These are phyloP conservation scores for Cinnamomum micranthum DNA, from an alignment of 164 flowering plant species.

Conservation along the genomic window DNA sequence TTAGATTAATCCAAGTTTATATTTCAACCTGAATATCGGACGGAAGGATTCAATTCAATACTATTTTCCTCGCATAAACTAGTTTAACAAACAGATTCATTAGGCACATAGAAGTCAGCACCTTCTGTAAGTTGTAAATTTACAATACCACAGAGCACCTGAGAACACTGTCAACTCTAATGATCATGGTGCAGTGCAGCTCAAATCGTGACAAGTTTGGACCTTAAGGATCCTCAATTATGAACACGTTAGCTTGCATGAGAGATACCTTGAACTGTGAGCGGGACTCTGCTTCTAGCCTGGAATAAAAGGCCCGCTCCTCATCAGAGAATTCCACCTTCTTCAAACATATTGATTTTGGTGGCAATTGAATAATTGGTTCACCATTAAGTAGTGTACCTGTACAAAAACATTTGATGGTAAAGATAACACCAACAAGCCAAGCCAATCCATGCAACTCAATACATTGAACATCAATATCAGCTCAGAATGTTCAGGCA, in stretches of 20 bases:
- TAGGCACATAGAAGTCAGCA: background rate
- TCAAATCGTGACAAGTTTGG: background rate
- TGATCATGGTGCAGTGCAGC: background rate
- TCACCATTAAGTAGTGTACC: constrained; percentile 74
- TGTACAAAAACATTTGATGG: constrained; percentile 18
- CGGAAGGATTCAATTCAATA: background rate
- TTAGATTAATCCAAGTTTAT: background rate
- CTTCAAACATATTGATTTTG: constrained; percentile 51
- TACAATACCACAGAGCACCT: no score
- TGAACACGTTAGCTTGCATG: background rate
- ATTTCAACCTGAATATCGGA: background rate
- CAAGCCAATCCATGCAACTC: background rate
- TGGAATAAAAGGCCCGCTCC: constrained; percentile 74
- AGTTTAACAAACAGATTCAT: background rate
- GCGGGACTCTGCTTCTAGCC: constrained; percentile 82
- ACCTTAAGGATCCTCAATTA: background rate
- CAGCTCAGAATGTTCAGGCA: background rate
- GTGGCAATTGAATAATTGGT: constrained; percentile 83
- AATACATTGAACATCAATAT: background rate
- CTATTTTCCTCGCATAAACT: background rate
- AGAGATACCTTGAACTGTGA: constrained; percentile 71
- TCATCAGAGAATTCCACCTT: constrained; percentile 75
- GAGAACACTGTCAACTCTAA: background rate
- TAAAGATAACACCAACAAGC: background rate
- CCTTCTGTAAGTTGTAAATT: background rate